These are phyloP conservation scores for Omphalea diandra DNA, from an alignment of 441 rosid genomes.

Conservation along the genomic window DNA sequence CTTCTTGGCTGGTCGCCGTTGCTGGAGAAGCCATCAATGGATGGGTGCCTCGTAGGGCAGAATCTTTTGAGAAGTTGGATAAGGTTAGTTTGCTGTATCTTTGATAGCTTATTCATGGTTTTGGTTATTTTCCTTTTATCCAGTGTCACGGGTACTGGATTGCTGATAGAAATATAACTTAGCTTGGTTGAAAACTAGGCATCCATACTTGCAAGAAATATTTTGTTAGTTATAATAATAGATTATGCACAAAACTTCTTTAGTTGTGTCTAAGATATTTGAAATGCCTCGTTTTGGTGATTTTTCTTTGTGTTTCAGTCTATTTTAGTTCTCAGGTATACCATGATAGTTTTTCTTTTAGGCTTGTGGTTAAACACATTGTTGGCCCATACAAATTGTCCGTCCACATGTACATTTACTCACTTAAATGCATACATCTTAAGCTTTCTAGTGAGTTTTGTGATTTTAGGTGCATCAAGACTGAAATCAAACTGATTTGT, in stretches of 20 bases:
- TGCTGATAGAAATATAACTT: not conserved
- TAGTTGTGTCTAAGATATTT: not conserved
- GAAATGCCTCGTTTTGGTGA: not conserved
- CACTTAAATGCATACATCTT: not conserved
- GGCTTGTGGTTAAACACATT: not conserved
- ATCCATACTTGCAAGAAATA: not conserved
- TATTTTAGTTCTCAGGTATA: not conserved
- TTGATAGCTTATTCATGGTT: not conserved
- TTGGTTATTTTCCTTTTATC: not conserved
- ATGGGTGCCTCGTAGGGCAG: slow-evolving; percentile 86
- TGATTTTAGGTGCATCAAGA: not conserved
- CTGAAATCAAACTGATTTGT: not conserved
- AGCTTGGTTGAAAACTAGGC: not conserved
- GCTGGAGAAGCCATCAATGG: slow-evolving; percentile 96
- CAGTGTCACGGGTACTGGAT: not conserved
- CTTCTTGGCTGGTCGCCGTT: slow-evolving; percentile 80
- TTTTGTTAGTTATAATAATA: slow-evolving; percentile 4
- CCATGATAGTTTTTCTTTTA: not conserved
- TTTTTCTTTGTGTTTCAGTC: not conserved
- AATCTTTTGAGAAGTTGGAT: slow-evolving; percentile 87
- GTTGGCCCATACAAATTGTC: not conserved
- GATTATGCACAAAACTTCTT: not conserved
- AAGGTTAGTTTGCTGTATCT: slow-evolving; percentile 48
- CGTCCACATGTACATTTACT: not conserved
- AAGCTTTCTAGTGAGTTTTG: not conserved